Percentiles rank a stretch among this genome's conserved stretches.
phyloP scores from a whole-genome alignment of 768 basidiomycete species.

The Chalciporus pseudorubinellus region DNA sequence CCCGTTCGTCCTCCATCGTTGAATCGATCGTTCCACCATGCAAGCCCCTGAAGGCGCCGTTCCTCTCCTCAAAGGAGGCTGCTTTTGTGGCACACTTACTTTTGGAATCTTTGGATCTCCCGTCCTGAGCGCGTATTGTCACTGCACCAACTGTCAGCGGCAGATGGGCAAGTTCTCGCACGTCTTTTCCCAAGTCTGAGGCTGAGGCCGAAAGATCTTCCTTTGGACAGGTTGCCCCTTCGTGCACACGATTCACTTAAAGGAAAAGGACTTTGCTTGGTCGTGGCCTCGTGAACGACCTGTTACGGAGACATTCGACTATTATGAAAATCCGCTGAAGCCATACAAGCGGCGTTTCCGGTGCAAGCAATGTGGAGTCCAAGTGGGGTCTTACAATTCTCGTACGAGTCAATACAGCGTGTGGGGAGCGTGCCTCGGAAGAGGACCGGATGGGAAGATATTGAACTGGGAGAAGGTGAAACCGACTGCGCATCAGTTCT shows the following conservation, averaged over 20 bases:
- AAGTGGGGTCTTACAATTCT: slow-evolving; percentile 52
- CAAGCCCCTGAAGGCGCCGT: slow-evolving; percentile 8
- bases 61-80: slow-evolving; percentile 44
- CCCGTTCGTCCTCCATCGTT: neutral
- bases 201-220: neutral
- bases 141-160: slow-evolving; percentile 68
- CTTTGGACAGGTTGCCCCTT: slow-evolving; percentile 43
- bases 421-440: slow-evolving; percentile 56
- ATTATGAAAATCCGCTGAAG: slow-evolving; percentile 47
- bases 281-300: slow-evolving; percentile 29
- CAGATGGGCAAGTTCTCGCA: slow-evolving; percentile 43
- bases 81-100: slow-evolving; percentile 55
- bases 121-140: slow-evolving; percentile 59
- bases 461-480: slow-evolving; percentile 52
- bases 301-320: slow-evolving; percentile 38
- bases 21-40: slow-evolving; percentile 2
- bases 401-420: slow-evolving; percentile 50
- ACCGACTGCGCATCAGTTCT: slow-evolving; percentile 64
- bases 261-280: slow-evolving; percentile 52
- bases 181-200: neutral
- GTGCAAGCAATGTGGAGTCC: slow-evolving; percentile 59
- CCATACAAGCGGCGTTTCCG: slow-evolving; percentile 61
- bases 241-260: slow-evolving; percentile 59
- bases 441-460: slow-evolving; percentile 50
- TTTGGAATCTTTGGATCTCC: slow-evolving; percentile 50